Evolutionary conservation across 2,329 filamentous ascomycete genomes (phyloP).

Genomic region (Paecilomyces dactylethromorphus): DNA sequence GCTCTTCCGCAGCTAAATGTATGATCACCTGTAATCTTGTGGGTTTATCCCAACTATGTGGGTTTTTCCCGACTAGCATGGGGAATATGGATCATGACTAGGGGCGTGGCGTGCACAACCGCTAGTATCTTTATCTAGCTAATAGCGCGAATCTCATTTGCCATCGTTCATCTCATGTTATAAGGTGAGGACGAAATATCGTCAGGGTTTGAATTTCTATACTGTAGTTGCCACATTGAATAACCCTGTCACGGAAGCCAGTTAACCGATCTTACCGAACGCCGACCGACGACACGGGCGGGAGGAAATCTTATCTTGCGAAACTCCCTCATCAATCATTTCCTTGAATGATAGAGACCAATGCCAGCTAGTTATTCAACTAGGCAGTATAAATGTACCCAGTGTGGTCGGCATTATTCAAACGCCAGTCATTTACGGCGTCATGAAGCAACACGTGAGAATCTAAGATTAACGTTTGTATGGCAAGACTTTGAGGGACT

Average conservation of each 20-base stretch:
- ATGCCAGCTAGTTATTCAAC: not conserved
- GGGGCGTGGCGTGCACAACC: no score
- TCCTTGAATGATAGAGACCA: not conserved
- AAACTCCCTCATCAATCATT: not conserved
- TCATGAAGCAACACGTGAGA: not conserved
- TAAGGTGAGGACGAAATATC: no score
- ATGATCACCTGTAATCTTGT: not conserved
- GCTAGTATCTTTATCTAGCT: no score
- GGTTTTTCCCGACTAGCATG: not conserved
- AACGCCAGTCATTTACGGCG: not conserved
- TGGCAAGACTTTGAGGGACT: not conserved
- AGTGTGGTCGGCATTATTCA: not conserved
- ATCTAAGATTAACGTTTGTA: not conserved
- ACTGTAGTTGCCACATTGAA: no score
- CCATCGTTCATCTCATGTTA: no score
- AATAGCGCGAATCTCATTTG: no score
- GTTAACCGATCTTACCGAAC: not conserved
- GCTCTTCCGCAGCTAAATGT: not conserved
- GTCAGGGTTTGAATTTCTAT: no score
- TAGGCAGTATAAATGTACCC: not conserved
- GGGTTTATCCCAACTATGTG: not conserved
- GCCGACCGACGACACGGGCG: not conserved
- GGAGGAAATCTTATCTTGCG: not conserved
- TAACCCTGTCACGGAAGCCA: not conserved
- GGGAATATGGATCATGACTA: not conserved